Conservation (phyloP, 2,329 filamentous ascomycete genomes). For the Scedosporium boydii region DNA sequence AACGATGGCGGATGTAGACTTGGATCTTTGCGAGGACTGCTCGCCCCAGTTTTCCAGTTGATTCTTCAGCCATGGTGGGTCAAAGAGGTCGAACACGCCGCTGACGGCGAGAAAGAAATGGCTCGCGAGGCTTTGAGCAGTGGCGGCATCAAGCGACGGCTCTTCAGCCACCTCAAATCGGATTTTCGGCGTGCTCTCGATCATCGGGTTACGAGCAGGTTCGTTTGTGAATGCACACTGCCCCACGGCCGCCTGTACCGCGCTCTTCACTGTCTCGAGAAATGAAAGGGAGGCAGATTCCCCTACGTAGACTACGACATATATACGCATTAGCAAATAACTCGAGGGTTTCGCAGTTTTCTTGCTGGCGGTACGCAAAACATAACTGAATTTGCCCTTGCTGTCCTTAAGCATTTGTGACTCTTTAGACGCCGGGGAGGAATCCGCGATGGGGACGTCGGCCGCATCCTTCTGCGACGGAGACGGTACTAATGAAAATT, state of each 20-base stretch:
- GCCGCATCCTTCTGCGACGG: background rate
- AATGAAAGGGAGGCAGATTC: background rate
- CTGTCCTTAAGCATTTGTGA: no score
- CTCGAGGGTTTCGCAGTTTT: background rate
- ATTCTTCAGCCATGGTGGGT: background rate
- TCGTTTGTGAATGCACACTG: background rate
- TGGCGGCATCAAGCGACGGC: background rate
- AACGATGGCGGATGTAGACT: background rate
- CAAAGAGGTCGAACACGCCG: constrained; percentile 1
- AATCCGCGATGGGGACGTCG: no score
- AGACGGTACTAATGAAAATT: background rate
- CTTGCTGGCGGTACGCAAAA: no score
- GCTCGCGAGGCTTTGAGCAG: background rate
- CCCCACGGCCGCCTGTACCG: background rate
- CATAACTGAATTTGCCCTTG: no score
- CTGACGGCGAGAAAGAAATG: constrained; percentile 3
- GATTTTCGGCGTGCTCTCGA: background rate
- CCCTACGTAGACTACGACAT: background rate
- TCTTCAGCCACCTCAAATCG: background rate
- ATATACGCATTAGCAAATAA: background rate
- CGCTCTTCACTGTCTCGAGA: background rate
- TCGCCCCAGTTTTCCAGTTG: background rate
- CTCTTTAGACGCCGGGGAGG: no score
- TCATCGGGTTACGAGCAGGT: background rate
- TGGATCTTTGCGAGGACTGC: background rate